Evolutionary conservation across 805 yeast genomes (phyloP).

Genomic region (Candida easanensis): DNA sequence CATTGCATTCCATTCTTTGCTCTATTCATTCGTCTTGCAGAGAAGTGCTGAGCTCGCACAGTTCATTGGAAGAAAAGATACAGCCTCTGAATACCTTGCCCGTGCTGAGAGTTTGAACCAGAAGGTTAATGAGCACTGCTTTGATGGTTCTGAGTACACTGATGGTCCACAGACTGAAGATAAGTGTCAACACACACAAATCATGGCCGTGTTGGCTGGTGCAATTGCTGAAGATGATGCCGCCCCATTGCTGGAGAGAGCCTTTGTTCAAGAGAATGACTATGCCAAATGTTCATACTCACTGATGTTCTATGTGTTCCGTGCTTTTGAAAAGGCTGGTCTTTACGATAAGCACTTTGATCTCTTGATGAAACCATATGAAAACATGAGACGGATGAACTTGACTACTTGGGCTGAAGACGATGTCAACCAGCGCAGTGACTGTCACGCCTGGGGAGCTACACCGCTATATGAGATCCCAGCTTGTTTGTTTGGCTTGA

Average conservation of each 20-base stretch:
- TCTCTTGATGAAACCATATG: neutral
- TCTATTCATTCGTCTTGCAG: neutral
- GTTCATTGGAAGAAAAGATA: slow-evolving; percentile 1
- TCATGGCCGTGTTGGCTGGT: slow-evolving; percentile 1
- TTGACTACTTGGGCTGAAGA: slow-evolving; percentile 3
- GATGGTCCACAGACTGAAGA: slow-evolving; percentile 1
- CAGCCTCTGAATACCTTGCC: neutral
- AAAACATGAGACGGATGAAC: neutral
- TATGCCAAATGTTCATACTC: slow-evolving; percentile 1
- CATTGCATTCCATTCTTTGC: neutral
- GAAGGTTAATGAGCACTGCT: neutral
- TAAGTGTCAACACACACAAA: slow-evolving; percentile 1
- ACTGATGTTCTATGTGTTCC: neutral
- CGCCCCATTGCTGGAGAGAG: neutral
- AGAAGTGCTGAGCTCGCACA: neutral
- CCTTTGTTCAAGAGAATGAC: neutral
- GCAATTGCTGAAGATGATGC: neutral
- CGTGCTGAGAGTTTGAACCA: neutral
- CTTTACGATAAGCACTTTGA: neutral
- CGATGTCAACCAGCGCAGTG: slow-evolving; percentile 2
- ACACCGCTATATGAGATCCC: neutral
- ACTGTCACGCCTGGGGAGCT: slow-evolving; percentile 3
- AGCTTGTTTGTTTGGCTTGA: neutral
- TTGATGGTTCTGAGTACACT: neutral
- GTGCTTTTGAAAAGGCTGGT: slow-evolving; percentile 1